Percentiles rank a stretch among this genome's conserved stretches.
Conservation (phyloP, 2,329 filamentous ascomycete genomes). For the Phaeophleospora eucalypticola region DNA sequence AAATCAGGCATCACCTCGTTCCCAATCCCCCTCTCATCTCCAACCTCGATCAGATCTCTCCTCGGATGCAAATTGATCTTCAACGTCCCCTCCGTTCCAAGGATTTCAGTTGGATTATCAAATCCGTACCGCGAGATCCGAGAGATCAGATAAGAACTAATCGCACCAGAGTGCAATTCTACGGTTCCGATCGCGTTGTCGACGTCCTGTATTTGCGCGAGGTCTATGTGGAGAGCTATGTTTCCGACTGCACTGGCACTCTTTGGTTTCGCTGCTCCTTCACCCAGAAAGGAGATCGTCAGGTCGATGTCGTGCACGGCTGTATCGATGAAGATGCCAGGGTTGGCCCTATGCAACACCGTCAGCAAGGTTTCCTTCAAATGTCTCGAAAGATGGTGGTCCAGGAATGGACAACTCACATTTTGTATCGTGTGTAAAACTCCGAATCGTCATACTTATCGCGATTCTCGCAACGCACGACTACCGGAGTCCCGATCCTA, state of each 20-base stretch:
- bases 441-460: slow-evolving; percentile 38
- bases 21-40: slow-evolving; percentile 34
- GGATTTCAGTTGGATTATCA: slow-evolving; percentile 41
- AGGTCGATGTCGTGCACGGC: slow-evolving; percentile 46
- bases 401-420: too few relatives aligned
- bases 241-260: slow-evolving; percentile 36
- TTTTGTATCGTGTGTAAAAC: slow-evolving; percentile 42
- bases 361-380: too few relatives aligned
- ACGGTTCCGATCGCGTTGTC: slow-evolving; percentile 43
- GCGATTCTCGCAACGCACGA: slow-evolving; percentile 42
- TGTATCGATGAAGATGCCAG: slow-evolving; percentile 45
- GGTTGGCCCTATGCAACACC: too few relatives aligned
- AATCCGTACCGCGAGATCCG: slow-evolving; percentile 42
- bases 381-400: too few relatives aligned
- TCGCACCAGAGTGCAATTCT: slow-evolving; percentile 37
- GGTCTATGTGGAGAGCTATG: slow-evolving; percentile 35
- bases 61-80: slow-evolving; percentile 30
- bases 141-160: slow-evolving; percentile 41
- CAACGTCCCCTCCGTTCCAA: slow-evolving; percentile 37
- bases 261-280: slow-evolving; percentile 34
- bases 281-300: slow-evolving; percentile 40
- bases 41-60: slow-evolving; percentile 34
- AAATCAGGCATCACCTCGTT: slow-evolving; percentile 38
- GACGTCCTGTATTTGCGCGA: slow-evolving; percentile 37
- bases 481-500: slow-evolving; percentile 38